A percentile compares a stretch with the other conserved stretches of the same genome.
Conservation (phyloP, 2,329 filamentous ascomycete genomes). For the Ilyonectria destructans region DNA sequence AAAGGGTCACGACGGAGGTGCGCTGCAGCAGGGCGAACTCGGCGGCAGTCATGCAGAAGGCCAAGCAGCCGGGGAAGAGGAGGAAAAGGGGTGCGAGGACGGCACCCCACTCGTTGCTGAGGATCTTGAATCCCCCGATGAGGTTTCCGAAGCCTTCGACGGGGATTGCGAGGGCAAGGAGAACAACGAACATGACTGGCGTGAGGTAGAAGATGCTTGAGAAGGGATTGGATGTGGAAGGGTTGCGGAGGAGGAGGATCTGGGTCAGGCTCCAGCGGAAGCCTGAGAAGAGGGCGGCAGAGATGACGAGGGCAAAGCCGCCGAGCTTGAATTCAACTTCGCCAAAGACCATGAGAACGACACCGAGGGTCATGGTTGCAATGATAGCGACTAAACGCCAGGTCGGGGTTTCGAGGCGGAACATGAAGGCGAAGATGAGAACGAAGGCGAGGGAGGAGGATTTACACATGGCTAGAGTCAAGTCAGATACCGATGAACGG, state of each 20-base stretch:
- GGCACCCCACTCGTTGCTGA: conserved; percentile 79
- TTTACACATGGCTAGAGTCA: conserved; percentile 89
- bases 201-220: conserved; percentile 98
- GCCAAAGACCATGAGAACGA: conserved; percentile 98
- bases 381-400: conserved; percentile 91
- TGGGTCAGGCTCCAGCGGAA: conserved; percentile 99
- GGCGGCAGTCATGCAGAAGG: conserved; percentile 96
- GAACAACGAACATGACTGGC: conserved; percentile 92
- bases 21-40: conserved; percentile 97
- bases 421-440: conserved; percentile 93
- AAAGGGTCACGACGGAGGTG: conserved; percentile 95
- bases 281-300: conserved; percentile 93
- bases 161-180: conserved; percentile 86
- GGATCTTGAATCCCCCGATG: conserved; percentile 73
- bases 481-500: not conserved
- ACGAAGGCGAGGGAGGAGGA: conserved; percentile 97
- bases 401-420: conserved; percentile 90
- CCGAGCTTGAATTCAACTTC: conserved; percentile 90
- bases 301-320: conserved; percentile 94
- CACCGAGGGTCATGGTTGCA: conserved; percentile 90
- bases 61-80: conserved; percentile 90
- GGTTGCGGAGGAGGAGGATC: conserved; percentile 93
- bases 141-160: conserved; percentile 86
- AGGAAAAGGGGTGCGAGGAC: conserved; percentile 80
- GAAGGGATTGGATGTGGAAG: conserved; percentile 96